Evolutionary conservation across 805 yeast genomes (phyloP).

Genomic region (Wickerhamiella galacta): DNA sequence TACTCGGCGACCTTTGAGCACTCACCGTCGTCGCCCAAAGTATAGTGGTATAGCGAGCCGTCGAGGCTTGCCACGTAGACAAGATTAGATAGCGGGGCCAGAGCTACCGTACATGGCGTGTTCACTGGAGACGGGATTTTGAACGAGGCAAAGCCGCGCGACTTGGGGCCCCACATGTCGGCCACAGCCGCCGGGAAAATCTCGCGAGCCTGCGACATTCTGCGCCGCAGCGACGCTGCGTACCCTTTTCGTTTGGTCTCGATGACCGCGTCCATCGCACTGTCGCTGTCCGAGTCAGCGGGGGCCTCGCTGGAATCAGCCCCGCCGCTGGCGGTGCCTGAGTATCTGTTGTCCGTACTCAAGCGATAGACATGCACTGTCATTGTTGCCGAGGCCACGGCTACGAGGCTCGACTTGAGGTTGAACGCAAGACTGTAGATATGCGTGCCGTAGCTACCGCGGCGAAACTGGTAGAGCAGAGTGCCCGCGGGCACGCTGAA

Average conservation of each 20-base stretch:
- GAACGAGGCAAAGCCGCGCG: conserved; percentile 79
- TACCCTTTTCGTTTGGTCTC: conserved; percentile 6
- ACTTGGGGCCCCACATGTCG: conserved; percentile 64
- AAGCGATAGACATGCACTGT: conserved; percentile 85
- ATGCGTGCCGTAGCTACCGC: conserved; percentile 74
- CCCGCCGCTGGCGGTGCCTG: not conserved
- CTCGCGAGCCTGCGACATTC: conserved; percentile 51
- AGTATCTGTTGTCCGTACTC: conserved; percentile 28
- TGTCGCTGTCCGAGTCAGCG: not conserved
- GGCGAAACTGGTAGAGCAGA: conserved; percentile 53
- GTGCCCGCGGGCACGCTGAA: conserved; percentile 43
- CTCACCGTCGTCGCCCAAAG: conserved; percentile 76
- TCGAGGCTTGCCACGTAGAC: conserved; percentile 53
- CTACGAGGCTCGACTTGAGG: conserved; percentile 45
- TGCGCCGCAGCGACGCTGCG: conserved; percentile 4
- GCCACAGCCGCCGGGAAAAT: conserved; percentile 65
- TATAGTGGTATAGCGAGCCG: conserved; percentile 69
- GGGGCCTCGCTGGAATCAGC: not conserved
- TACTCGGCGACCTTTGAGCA: conserved; percentile 62
- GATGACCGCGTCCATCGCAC: conserved; percentile 1
- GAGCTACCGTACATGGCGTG: conserved; percentile 23
- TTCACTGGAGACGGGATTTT: conserved; percentile 38
- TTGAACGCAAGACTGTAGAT: conserved; percentile 67
- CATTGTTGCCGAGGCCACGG: conserved; percentile 78
- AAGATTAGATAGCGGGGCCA: conserved; percentile 19